These are phyloP conservation scores for Ustilago tritici DNA, from an alignment of 1,284 basidiomycete species.

Conservation along the genomic window DNA sequence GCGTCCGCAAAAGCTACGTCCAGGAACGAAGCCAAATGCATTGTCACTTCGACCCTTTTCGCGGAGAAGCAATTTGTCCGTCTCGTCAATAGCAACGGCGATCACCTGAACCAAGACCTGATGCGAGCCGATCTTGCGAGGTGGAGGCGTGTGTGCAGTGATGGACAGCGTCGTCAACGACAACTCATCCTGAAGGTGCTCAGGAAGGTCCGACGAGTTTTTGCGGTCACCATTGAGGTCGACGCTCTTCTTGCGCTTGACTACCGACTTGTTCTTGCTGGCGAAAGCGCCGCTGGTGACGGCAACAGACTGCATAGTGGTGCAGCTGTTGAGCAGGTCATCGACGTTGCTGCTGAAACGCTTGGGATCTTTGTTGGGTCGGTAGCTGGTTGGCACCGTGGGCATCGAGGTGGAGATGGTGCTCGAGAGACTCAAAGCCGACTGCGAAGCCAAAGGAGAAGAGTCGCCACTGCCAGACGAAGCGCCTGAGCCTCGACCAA, in stretches of 20 bases:
- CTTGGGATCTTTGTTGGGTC: constrained; percentile 57
- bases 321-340: constrained; percentile 59
- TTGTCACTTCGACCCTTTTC: constrained; percentile 67
- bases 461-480: constrained; percentile 34
- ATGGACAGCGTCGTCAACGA: constrained; percentile 56
- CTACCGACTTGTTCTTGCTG: constrained; percentile 28
- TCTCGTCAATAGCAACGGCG: constrained; percentile 70
- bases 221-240: constrained; percentile 34
- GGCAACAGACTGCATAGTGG: constrained; percentile 66
- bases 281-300: constrained; percentile 59
- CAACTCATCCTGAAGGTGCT: constrained; percentile 59
- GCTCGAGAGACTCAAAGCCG: constrained; percentile 42
- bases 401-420: constrained; percentile 50
- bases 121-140: constrained; percentile 68
- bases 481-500: constrained; percentile 18
- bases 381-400: constrained; percentile 53
- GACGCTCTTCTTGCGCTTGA: constrained; percentile 40
- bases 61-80: constrained; percentile 66
- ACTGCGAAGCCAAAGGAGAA: constrained; percentile 51
- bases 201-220: constrained; percentile 51
- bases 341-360: constrained; percentile 53
- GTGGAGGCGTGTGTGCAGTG: constrained; percentile 66
- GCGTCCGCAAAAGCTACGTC: constrained; percentile 70
- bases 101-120: constrained; percentile 71
- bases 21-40: constrained; percentile 70